These are phyloP conservation scores for Pseudocercospora macadamiae DNA, from an alignment of 2,329 filamentous ascomycete genomes.

Conservation along the genomic window DNA sequence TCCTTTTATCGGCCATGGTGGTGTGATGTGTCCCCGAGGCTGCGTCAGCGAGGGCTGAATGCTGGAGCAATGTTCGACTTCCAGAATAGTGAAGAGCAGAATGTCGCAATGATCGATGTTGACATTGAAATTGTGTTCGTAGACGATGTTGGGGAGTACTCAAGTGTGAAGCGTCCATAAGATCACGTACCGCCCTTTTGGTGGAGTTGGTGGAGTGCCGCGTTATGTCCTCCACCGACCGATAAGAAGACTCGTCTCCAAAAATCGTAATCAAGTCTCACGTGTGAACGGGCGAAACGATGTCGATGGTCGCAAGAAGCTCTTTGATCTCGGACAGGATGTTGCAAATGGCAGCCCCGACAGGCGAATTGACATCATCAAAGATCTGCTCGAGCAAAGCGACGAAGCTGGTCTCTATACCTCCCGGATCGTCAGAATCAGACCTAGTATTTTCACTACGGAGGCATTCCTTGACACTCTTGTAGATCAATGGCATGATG, in stretches of 20 bases:
- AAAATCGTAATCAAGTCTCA: too few relatives aligned
- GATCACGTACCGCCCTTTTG: background rate
- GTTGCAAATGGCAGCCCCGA: background rate
- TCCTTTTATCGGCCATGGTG: background rate
- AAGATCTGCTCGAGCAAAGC: slow-evolving; percentile 6
- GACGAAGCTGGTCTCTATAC: background rate
- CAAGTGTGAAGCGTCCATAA: background rate
- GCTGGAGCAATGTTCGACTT: background rate
- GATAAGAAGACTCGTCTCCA: background rate
- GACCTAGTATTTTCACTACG: background rate
- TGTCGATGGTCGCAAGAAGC: slow-evolving; percentile 19
- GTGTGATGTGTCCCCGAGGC: too few relatives aligned
- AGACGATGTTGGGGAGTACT: background rate
- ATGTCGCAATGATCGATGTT: background rate
- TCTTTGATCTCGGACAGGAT: slow-evolving; percentile 7
- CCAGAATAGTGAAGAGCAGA: background rate
- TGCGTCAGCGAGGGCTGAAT: background rate
- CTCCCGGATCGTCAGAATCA: background rate
- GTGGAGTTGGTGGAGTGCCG: background rate
- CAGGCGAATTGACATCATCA: background rate
- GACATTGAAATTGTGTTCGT: background rate
- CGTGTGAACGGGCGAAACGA: background rate
- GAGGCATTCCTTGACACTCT: background rate
- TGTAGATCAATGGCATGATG: slow-evolving; percentile 1
- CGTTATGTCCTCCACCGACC: background rate